These are phyloP conservation scores for Teratosphaeriaceae sp. DNA, from an alignment of 2,329 filamentous ascomycete species.

Conservation along the genomic window DNA sequence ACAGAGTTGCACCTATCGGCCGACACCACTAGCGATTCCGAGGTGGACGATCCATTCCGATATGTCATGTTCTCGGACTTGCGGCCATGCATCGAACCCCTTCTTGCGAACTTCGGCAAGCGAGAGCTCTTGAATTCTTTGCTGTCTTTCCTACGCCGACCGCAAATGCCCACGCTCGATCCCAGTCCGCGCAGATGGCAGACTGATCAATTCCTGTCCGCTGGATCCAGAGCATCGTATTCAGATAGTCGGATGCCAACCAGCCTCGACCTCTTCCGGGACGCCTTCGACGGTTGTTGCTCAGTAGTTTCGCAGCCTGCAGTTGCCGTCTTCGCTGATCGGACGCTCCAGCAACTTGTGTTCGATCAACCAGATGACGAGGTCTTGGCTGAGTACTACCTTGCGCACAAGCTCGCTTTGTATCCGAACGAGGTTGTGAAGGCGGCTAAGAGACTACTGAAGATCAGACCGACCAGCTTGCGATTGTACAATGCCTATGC, in stretches of 20 bases:
- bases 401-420: constrained; percentile 59
- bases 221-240: neutral
- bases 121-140: constrained; percentile 61
- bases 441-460: constrained; percentile 66
- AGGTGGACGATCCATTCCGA: constrained; percentile 65
- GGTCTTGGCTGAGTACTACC: constrained; percentile 58
- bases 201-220: constrained; percentile 3
- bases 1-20: constrained; percentile 39
- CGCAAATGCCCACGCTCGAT: constrained; percentile 43
- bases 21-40: constrained; percentile 70
- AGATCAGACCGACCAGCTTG: constrained; percentile 56
- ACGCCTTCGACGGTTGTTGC: constrained; percentile 1
- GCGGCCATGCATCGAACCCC: constrained; percentile 50
- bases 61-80: constrained; percentile 77
- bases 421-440: constrained; percentile 55
- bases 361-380: constrained; percentile 37
- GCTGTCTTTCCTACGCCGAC: constrained; percentile 39
- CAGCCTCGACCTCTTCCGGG: constrained; percentile 10
- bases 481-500: constrained; percentile 75
- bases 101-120: constrained; percentile 31
- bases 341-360: constrained; percentile 55
- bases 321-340: constrained; percentile 27
- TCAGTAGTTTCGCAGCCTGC: neutral
- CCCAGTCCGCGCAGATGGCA: neutral
- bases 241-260: constrained; percentile 9